These are phyloP conservation scores for Pyricularia pennisetigena DNA, from an alignment of 2,329 filamentous ascomycete genomes.

Conservation along the genomic window DNA sequence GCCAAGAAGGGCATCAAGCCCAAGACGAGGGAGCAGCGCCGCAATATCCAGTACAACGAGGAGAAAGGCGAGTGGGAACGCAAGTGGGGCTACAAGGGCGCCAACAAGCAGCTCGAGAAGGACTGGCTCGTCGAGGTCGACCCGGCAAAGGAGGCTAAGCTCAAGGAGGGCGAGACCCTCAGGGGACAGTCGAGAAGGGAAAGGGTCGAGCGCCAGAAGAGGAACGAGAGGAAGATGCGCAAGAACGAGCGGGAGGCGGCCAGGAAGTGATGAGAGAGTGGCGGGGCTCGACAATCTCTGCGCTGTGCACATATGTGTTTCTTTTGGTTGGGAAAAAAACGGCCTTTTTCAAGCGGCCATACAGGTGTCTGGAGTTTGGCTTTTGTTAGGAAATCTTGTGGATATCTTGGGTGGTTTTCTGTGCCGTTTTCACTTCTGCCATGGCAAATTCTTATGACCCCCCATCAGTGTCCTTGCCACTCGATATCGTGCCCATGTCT, in stretches of 20 bases:
- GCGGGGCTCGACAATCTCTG: not conserved
- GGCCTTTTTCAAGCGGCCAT: not conserved
- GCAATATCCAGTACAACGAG: constrained; percentile 76
- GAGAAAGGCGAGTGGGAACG: constrained; percentile 78
- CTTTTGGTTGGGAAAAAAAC: not conserved
- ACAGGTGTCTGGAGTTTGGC: constrained; percentile 5
- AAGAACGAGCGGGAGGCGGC: constrained; percentile 48
- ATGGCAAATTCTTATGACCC: not conserved
- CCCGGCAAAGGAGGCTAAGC: constrained; percentile 56
- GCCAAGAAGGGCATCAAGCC: constrained; percentile 93
- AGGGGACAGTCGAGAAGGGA: constrained; percentile 53
- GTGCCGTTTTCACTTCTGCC: not conserved
- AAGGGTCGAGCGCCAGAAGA: constrained; percentile 58
- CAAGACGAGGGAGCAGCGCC: constrained; percentile 68
- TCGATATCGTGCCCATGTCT: not conserved
- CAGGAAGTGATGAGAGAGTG: not conserved
- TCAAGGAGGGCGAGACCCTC: constrained; percentile 52
- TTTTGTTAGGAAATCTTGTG: not conserved
- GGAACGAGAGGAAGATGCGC: constrained; percentile 61
- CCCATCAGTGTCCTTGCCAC: not conserved
- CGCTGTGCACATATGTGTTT: not conserved
- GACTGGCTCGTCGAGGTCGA: constrained; percentile 93
- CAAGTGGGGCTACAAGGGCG: constrained; percentile 90
- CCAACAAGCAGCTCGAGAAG: constrained; percentile 73
- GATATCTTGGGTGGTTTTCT: not conserved